Conservation (phyloP, 768 basidiomycete genomes). For the Mycena haematopus region DNA sequence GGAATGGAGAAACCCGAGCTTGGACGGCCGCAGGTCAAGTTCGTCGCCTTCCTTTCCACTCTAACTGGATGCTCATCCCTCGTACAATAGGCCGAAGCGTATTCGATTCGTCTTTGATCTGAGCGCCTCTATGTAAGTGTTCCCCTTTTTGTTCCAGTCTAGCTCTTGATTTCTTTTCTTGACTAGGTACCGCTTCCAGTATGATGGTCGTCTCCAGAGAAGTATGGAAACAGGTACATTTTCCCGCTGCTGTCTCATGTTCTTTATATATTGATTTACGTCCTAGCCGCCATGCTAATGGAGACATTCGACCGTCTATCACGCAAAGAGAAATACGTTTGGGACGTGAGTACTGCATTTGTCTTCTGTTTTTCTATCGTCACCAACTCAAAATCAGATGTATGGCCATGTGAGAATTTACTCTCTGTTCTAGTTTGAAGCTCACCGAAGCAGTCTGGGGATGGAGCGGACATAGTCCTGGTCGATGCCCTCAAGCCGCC, state of each 20-base stretch:
- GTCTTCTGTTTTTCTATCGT: constrained; percentile 1
- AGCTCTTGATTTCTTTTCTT: neutral
- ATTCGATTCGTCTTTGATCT: constrained; percentile 75
- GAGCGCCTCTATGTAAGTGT: constrained; percentile 66
- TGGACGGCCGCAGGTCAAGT: constrained; percentile 74
- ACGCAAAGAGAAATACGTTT: constrained; percentile 74
- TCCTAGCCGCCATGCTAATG: constrained; percentile 75
- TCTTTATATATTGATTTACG: neutral
- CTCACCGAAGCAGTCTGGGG: constrained; percentile 56
- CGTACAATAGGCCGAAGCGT: constrained; percentile 58
- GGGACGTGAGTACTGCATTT: constrained; percentile 61
- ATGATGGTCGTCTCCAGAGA: constrained; percentile 67
- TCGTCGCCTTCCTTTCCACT: constrained; percentile 13
- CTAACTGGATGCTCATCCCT: constrained; percentile 7
- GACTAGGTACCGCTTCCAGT: constrained; percentile 72
- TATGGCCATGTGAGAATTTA: constrained; percentile 62
- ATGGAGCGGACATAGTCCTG: constrained; percentile 61
- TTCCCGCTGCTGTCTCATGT: neutral
- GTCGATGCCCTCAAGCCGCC: constrained; percentile 58
- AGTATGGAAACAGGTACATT: constrained; percentile 67
- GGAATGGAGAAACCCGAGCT: constrained; percentile 74
- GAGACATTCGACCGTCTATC: constrained; percentile 70
- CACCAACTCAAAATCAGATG: constrained; percentile 46
- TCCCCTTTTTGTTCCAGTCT: neutral
- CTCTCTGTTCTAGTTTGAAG: neutral